phyloP scores from a whole-genome alignment of 164 flowering plant species.

The Tinospora cordifolia region DNA sequence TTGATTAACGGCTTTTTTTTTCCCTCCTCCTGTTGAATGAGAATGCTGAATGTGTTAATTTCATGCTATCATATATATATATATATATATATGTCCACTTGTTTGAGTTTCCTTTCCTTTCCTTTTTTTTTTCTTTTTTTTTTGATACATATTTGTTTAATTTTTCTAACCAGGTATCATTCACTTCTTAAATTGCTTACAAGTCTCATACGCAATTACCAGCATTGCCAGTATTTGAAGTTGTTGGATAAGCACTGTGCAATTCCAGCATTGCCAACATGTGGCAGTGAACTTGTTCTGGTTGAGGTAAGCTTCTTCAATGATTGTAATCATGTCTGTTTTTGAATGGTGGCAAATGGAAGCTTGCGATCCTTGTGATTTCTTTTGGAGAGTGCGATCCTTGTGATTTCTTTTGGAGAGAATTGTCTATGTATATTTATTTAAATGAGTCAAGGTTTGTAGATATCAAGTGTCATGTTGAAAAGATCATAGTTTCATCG shows the following conservation, averaged over 20 bases:
- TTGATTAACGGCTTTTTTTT: too few species aligned
- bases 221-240: slow-evolving; percentile 29
- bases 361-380: slow-evolving; percentile 3
- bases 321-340: background rate
- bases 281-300: slow-evolving; percentile 8
- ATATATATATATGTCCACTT: background rate
- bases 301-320: slow-evolving; percentile 31
- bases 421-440: background rate
- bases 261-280: slow-evolving; percentile 16
- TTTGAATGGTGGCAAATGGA: background rate
- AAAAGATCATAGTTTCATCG: background rate
- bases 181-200: slow-evolving; percentile 40
- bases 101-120: background rate
- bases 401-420: background rate
- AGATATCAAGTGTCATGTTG: background rate
- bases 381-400: background rate
- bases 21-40: too few species aligned
- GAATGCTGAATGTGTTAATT: too few species aligned
- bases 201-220: slow-evolving; percentile 39
- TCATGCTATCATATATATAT: too few species aligned
- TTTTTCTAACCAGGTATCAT: slow-evolving; percentile 35
- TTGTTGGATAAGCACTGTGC: slow-evolving; percentile 64
- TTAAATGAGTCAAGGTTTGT: background rate
- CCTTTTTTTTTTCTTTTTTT: too few species aligned
- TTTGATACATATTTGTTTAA: background rate